Evolutionary conservation across 192 early-diverging fungal species (phyloP), one percentile per base, ranked within the genome.

Genomic region (Chytriomyces sp.): DNA sequence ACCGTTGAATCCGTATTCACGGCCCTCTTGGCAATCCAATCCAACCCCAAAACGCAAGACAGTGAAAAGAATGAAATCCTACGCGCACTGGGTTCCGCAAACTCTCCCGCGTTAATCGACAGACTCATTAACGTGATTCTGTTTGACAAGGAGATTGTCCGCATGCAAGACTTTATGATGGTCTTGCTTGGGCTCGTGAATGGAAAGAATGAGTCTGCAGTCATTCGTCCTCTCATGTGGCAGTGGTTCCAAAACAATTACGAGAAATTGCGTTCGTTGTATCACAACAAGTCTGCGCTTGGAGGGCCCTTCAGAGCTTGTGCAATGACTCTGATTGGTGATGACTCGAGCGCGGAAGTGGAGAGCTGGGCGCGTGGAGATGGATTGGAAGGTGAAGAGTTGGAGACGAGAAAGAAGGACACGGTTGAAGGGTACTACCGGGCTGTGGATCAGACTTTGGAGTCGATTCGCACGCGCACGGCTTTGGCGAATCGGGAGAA

Each of bases 101-200:
- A 85, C 61, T 85, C 83, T 48, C 10, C 64, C 7, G 61, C 65
- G 9, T 74, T 80, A 70, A 84, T 91, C 65, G 88, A 93, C 68
- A 8, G 59, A 10, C 87, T 93, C 67, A 72, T 83, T 64, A 93
- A 94, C 50, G 91, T 93, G 65, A 88, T 95, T 63, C 81, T 94
- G 6, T 71, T 82, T 45, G 61, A 82, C 44, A 89, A 92, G 16
- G 93, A 94, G 82, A 89, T 87, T 3, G 81, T 95, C 59, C 67
- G 72, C 7, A 45, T 64, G 7, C 75, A 77, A 48, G 78, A 81
- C 50, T n/a, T 77, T 16, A 35, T 62, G 28, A 6, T 8, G 0
- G 23, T 61, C 20, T 9, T 80, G 57, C 18, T 16, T 35, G 77
- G 77, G 7, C 8, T 79, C 20, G 71, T 44, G 7, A 11, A 6